Evolutionary conservation across 371 early-diverging fungal species (phyloP).

Genomic region (Cokeromyces recurvatus): DNA sequence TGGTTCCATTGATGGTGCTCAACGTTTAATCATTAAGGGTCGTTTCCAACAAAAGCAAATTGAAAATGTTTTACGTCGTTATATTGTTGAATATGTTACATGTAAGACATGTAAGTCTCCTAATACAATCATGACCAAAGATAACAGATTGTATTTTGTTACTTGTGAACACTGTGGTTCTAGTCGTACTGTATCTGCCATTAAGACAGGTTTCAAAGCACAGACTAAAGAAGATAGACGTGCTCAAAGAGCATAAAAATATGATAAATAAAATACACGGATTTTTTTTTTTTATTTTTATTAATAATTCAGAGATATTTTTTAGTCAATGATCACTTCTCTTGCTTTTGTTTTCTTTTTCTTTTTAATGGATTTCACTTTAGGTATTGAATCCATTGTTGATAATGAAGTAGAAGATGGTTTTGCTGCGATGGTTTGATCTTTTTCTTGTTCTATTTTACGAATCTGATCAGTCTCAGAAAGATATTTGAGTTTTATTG

Average conservation of each 20-base stretch:
- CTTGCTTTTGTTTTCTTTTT: conserved; percentile 31
- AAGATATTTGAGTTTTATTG: conserved; percentile 22
- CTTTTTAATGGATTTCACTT: conserved; percentile 9
- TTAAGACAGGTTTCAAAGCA: conserved; percentile 98
- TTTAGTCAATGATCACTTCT: conserved; percentile 12
- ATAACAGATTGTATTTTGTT: conserved; percentile 97
- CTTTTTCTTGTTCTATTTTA: conserved; percentile 31
- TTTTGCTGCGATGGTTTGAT: conserved; percentile 30
- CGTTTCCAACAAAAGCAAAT: conserved; percentile 99
- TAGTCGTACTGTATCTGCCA: conserved; percentile 94
- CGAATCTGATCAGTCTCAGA: conserved; percentile 33
- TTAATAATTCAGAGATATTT: neutral
- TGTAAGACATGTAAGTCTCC: conserved; percentile 99
- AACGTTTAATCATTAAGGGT: conserved; percentile 97
- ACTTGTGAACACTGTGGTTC: conserved; percentile 98
- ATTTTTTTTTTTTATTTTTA: conserved; percentile 2
- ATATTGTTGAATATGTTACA: conserved; percentile 98
- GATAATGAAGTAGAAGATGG: neutral
- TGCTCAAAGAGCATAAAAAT: conserved; percentile 41
- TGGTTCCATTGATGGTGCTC: conserved; percentile 95
- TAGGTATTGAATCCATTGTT: conserved; percentile 2
- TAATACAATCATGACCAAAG: conserved; percentile 95
- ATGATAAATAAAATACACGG: too few relatives aligned
- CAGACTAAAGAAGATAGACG: conserved; percentile 68
- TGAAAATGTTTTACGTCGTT: conserved; percentile 96